Conservation (phyloP, 495 filamentous ascomycete species). For the Cercophora sp. region DNA sequence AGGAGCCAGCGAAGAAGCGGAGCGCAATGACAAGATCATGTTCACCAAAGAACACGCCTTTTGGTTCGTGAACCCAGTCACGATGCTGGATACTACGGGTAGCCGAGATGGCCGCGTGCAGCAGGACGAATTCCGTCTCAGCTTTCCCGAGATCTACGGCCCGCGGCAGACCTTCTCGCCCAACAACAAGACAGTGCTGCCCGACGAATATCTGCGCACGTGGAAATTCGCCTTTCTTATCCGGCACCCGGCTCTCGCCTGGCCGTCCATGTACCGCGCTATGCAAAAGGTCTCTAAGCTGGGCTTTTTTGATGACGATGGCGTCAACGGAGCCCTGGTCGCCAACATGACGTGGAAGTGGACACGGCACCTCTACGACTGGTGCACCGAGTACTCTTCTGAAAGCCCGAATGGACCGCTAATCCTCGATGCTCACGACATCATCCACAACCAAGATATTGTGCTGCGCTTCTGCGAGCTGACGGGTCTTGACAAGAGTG, state of each 20-base stretch:
- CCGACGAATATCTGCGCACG: conserved; percentile 4
- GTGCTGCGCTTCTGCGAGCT: neutral
- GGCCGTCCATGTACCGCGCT: conserved; percentile 12
- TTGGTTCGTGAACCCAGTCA: neutral
- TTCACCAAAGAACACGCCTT: conserved; percentile 14
- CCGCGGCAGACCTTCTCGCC: neutral
- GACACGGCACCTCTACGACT: neutral
- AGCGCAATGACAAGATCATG: conserved; percentile 1
- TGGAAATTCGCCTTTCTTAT: conserved; percentile 9
- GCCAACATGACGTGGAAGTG: conserved; percentile 1
- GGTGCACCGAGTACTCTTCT: neutral
- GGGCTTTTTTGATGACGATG: neutral
- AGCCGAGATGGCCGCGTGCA: neutral
- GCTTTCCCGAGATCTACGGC: neutral
- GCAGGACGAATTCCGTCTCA: neutral
- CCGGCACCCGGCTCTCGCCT: conserved; percentile 12
- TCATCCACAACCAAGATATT: neutral
- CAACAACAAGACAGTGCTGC: conserved; percentile 4
- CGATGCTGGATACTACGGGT: neutral
- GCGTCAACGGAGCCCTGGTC: neutral
- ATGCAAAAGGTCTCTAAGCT: neutral
- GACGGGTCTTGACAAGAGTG: neutral
- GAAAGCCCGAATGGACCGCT: neutral
- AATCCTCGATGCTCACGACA: conserved; percentile 8
- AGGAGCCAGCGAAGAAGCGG: neutral